Base-by-base conservation (phyloP, 1,284 basidiomycete species). In the Entoloma clypeatum region DNA sequence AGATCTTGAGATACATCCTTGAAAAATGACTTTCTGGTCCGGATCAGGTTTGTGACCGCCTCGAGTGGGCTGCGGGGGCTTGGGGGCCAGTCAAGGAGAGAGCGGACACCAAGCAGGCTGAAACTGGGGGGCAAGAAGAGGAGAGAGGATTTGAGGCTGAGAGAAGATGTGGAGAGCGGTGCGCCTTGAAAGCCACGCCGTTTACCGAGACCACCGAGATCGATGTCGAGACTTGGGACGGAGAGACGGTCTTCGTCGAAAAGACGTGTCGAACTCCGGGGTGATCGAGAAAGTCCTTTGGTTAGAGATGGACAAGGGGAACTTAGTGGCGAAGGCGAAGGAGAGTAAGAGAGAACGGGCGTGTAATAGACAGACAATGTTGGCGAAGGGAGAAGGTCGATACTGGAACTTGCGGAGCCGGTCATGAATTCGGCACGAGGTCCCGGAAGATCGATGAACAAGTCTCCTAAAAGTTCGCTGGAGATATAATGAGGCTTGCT, bases 171-270 rank as follows among this genome's bases (percentile, higher is more conserved):
- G 33, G 52, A 52, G 7, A 59, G 41, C n/a, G 60, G 54, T 9
- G 59, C 49, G 21, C 60, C 60, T 39, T 58, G 60, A 44, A 62
- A 60, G 10, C 60, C 60, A 32, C 60, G 51, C 8, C 60, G 54
- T 48, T 50, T 52, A 7, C 55, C 60, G 9, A 62, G 54, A 17
- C 48, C 51, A 5, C 53, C 56, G 9, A 55, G 54, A 8, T 44
- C 31, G 1, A 29, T 26, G 19, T 47, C 24, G 16, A 42, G 34
- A n/a, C 29, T 19, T 14, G 23, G 37, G 6, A 24, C 28, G 9
- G 16, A 10, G 8, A 13, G 18, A 18, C 25, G 42, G 11, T 33
- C 24, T 2, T 13, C 34, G 35, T 18, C 9, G 21, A 34, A 34
- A n/a, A 21, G 18, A 33, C 5, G 7, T 25, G 19, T 9, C 4